Base-by-base conservation (phyloP, 306 rosid genomes). In the Potentilla sterilis region DNA sequence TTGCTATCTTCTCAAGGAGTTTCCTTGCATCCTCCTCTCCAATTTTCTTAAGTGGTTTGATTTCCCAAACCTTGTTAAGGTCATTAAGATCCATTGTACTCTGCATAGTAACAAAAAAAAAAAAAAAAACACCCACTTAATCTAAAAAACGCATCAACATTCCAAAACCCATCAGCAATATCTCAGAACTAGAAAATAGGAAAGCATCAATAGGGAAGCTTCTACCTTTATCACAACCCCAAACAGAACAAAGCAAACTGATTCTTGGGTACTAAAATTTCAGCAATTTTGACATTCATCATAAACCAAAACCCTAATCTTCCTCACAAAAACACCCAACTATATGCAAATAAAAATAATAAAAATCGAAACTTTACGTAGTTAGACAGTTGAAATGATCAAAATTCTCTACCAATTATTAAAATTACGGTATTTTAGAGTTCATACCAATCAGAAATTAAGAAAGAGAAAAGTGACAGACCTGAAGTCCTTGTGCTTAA, bases 21-120 rank as follows among this genome's bases (percentile, higher is more conserved):
- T 66, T 82, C 66, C 79, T 74, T 7, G 88, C 87, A 43, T 88
- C 92, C 34, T 88, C 82, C 78, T 88, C 88, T 41, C 88, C 88
- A 59, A 79, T 84, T 78, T 82, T 85, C 67, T 83, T 85, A 11
- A 81, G 83, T 10, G 86, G 77, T 48, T 82, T 86, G n/a, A 88
- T 78, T 70, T 83, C 89, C 92, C 92, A 86, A 18, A 88, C 92
- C 85, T 88, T 88, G 76, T 88, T 88, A 42, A 86, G 92, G 82
- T 88, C 89, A 74, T 83, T 85, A 21, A 88, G 88, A 76, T 83
- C 83, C 89, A 86, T 86, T 37, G 47, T 5, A 61, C 37, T 47
- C 74, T 37, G 67, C 40, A 47, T 13, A 43, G 49, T 64, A 67
- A 46, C 64, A 52, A 69, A 58, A 28, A 28, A 28, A 1, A 28